phyloP scores from a whole-genome alignment of 2,329 filamentous ascomycete species.

The Pseudogymnoascus sp. region DNA sequence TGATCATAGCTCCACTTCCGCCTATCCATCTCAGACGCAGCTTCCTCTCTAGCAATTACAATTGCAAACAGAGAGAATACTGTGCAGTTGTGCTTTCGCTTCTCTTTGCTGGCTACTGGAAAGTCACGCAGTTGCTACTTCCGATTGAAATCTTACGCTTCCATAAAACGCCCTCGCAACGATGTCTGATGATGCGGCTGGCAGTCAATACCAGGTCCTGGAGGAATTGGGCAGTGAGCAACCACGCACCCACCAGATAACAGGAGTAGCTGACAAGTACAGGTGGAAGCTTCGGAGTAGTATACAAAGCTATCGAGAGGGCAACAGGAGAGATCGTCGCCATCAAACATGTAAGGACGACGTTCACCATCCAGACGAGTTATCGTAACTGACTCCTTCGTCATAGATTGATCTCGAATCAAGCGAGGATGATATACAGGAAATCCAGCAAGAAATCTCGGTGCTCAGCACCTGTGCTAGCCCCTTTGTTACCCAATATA shows the following conservation, averaged over 20 bases:
- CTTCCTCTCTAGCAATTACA: not conserved
- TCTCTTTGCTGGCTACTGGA: constrained; percentile 5
- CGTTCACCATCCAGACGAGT: not conserved
- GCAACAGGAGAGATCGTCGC: constrained; percentile 87
- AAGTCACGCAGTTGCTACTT: constrained; percentile 1
- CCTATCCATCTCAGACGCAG: constrained; percentile 6
- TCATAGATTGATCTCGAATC: constrained; percentile 92
- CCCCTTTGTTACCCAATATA: constrained; percentile 91
- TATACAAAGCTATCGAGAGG: constrained; percentile 93
- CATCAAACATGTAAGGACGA: constrained; percentile 75
- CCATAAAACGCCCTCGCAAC: constrained; percentile 9
- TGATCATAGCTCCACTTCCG: constrained; percentile 1
- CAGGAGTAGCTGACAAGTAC: not conserved
- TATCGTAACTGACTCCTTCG: constrained; percentile 13
- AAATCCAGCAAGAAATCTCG: constrained; percentile 95
- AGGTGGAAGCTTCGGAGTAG: constrained; percentile 93
- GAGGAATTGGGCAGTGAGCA: constrained; percentile 89
- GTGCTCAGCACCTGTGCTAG: constrained; percentile 92
- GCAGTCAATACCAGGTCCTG: constrained; percentile 84
- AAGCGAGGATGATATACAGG: constrained; percentile 95
- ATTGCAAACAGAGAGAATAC: not conserved
- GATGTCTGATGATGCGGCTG: constrained; percentile 58
- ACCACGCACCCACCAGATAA: not conserved
- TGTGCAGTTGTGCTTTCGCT: not conserved
- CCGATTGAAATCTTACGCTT: constrained; percentile 7